Percentiles rank a stretch among this genome's conserved stretches.
Evolutionary conservation across 352 stramenopile genomes (phyloP).

Genomic region (Globisporangium iwayamae): DNA sequence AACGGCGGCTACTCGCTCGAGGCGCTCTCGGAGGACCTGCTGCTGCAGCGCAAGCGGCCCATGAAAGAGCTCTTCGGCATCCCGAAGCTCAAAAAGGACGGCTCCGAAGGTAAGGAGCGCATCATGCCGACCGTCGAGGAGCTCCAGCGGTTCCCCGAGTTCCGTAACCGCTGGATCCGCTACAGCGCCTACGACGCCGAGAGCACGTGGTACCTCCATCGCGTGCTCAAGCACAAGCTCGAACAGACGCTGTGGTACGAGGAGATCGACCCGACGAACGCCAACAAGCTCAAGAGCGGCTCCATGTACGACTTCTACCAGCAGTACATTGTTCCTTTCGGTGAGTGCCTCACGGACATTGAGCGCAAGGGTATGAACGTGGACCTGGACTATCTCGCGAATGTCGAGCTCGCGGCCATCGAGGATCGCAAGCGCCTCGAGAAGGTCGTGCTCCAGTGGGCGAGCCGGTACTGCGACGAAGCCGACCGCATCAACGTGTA

Average conservation of each 20-base stretch:
- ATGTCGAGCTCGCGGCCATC: slow-evolving; percentile 89
- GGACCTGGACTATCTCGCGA: slow-evolving; percentile 87
- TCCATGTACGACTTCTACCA: slow-evolving; percentile 98
- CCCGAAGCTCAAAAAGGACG: slow-evolving; percentile 94
- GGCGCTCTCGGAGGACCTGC: slow-evolving; percentile 85
- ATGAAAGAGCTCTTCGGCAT: slow-evolving; percentile 99
- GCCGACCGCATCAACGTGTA: slow-evolving; percentile 95
- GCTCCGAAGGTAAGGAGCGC: slow-evolving; percentile 84
- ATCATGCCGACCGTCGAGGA: slow-evolving; percentile 78
- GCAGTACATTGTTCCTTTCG: slow-evolving; percentile 97
- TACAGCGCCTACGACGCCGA: slow-evolving; percentile 98
- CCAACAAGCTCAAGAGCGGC: slow-evolving; percentile 24
- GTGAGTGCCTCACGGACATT: slow-evolving; percentile 98
- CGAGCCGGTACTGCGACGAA: slow-evolving; percentile 89
- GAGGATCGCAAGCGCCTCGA: slow-evolving; percentile 84
- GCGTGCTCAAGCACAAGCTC: slow-evolving; percentile 88
- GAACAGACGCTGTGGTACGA: slow-evolving; percentile 88
- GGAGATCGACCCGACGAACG: slow-evolving; percentile 19
- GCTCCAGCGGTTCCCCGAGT: slow-evolving; percentile 83
- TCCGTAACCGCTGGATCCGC: slow-evolving; percentile 91
- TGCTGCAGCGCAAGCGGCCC: slow-evolving; percentile 88
- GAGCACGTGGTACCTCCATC: slow-evolving; percentile 94
- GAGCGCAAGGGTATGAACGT: slow-evolving; percentile 94
- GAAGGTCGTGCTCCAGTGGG: slow-evolving; percentile 91
- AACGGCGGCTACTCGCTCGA: slow-evolving; percentile 95